Conservation (phyloP, 257 asterid genomes). For the Phtheirospermum japonicum region DNA sequence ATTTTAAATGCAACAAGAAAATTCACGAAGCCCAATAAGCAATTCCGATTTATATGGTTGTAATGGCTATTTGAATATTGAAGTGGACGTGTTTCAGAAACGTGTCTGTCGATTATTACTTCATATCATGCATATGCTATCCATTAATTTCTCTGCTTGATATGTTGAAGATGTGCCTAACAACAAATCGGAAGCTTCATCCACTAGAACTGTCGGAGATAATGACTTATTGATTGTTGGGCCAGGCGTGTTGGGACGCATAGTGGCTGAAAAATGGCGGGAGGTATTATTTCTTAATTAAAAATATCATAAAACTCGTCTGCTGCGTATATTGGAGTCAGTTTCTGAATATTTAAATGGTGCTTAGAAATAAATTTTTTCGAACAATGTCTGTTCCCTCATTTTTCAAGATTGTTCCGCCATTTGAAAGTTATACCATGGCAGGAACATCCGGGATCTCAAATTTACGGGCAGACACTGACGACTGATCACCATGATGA, state of each 20-base stretch:
- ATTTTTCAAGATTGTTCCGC: too few species aligned
- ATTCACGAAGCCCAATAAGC: too few species aligned
- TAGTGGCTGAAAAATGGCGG: constrained; percentile 89
- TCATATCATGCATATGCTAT: not conserved
- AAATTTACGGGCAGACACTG: constrained; percentile 76
- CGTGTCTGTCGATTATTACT: not conserved
- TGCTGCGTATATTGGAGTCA: constrained; percentile 13
- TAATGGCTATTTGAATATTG: not conserved
- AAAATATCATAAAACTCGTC: constrained; percentile 15
- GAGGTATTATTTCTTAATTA: constrained; percentile 45
- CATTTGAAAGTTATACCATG: constrained; percentile 19
- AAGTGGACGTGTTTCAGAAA: not conserved
- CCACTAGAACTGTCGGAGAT: constrained; percentile 54
- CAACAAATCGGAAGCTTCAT: constrained; percentile 49
- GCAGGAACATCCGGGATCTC: constrained; percentile 80
- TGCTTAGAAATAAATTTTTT: not conserved
- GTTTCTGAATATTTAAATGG: not conserved
- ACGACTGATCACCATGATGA: constrained; percentile 83
- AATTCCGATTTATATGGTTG: not conserved
- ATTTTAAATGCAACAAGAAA: too few species aligned
- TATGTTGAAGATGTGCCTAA: constrained; percentile 47
- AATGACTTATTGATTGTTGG: constrained; percentile 87
- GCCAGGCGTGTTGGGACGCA: constrained; percentile 94
- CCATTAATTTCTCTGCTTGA: constrained; percentile 13
- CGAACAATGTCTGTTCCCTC: not conserved